Conservation (phyloP, 116 monocot species). For the Cymodocea nodosa region DNA sequence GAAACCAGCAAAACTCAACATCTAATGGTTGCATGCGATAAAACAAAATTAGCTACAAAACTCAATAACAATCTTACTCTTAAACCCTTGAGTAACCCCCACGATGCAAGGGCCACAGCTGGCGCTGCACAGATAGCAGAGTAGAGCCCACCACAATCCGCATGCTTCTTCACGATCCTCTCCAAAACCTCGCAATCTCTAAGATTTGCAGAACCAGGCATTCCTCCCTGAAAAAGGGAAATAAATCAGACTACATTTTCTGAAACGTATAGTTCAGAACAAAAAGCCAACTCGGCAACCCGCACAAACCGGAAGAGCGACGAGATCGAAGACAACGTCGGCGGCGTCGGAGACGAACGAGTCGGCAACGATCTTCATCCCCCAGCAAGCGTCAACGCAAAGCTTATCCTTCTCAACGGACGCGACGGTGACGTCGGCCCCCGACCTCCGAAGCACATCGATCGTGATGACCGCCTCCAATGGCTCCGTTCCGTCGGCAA, state of each 20-base stretch:
- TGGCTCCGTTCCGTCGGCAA: no score
- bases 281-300: slow-evolving; percentile 1
- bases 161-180: slow-evolving; percentile 60
- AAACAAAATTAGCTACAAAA: no score
- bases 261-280: slow-evolving; percentile 1
- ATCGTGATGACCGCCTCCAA: no score
- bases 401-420: slow-evolving; percentile 38
- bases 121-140: slow-evolving; percentile 85
- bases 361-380: slow-evolving; percentile 79
- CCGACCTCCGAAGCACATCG: no score
- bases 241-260: not conserved
- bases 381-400: slow-evolving; percentile 50
- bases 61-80: slow-evolving; percentile 20
- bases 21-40: no score
- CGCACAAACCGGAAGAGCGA: slow-evolving; percentile 50
- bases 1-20: not conserved
- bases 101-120: slow-evolving; percentile 63
- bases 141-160: slow-evolving; percentile 40
- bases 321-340: slow-evolving; percentile 58
- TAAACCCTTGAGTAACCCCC: slow-evolving; percentile 84
- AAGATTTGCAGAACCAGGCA: slow-evolving; percentile 52
- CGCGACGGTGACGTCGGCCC: slow-evolving; percentile 11
- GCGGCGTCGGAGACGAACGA: slow-evolving; percentile 44
- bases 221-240: slow-evolving; percentile 45
- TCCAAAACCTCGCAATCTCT: slow-evolving; percentile 56